phyloP scores from a whole-genome alignment of 257 asterid species.

The Fraxinus americana region DNA sequence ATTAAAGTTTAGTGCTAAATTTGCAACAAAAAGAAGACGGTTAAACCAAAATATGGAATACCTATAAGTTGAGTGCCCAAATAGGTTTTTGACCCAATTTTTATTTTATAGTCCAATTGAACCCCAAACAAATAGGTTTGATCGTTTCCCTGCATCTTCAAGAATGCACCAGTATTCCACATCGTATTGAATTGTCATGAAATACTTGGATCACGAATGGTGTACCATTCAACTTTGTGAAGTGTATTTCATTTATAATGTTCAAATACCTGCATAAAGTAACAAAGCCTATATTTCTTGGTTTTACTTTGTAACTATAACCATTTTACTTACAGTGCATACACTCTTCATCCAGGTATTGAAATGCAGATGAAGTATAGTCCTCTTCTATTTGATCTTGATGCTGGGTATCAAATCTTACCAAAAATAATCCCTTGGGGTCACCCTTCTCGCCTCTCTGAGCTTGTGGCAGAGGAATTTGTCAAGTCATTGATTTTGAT shows the following conservation, averaged over 20 bases:
- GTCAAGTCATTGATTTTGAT: conserved; percentile 52
- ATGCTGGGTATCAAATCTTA: conserved; percentile 74
- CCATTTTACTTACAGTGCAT: not conserved
- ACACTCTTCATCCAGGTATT: conserved; percentile 46
- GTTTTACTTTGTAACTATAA: conserved; percentile 11
- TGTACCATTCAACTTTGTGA: not conserved
- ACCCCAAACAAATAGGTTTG: no score
- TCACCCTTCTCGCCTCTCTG: conserved; percentile 74
- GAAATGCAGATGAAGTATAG: conserved; percentile 39
- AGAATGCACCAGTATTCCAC: not conserved
- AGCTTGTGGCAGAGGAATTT: conserved; percentile 78
- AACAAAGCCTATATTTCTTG: not conserved
- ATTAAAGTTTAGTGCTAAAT: not conserved
- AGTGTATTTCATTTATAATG: not conserved
- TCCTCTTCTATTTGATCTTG: conserved; percentile 75
- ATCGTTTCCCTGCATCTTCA: not conserved
- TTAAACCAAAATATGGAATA: not conserved
- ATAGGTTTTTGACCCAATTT: no score
- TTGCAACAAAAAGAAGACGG: not conserved
- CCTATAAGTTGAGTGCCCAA: no score
- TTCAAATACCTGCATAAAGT: conserved; percentile 3
- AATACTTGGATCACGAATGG: not conserved
- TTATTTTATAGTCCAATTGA: no score
- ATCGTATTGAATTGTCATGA: not conserved
- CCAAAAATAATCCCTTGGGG: conserved; percentile 69